Conservation (phyloP, 2,329 filamentous ascomycete genomes). For the Cercospora nicotianae region DNA sequence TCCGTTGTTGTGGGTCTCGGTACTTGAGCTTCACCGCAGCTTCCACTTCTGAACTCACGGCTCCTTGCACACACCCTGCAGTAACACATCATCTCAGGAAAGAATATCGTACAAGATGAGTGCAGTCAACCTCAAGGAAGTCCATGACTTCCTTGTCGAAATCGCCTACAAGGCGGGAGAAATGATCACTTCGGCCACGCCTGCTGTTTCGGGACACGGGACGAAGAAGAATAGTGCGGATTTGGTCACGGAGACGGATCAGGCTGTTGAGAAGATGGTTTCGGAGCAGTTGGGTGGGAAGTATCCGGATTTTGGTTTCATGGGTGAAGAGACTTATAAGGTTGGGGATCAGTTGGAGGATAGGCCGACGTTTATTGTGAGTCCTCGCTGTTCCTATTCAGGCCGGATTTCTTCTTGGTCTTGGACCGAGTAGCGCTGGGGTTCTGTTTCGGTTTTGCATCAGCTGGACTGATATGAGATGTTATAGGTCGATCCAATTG, state of each 20-base stretch:
- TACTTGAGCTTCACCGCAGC: background rate
- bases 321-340: slow-evolving; percentile 75
- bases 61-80: background rate
- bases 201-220: slow-evolving; percentile 44
- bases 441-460: no score
- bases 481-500: slow-evolving; percentile 64
- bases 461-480: no score
- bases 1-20: slow-evolving; percentile 2
- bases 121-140: slow-evolving; percentile 45
- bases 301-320: slow-evolving; percentile 61
- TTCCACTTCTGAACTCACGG: background rate
- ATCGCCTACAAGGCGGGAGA: slow-evolving; percentile 49
- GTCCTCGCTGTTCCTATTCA: background rate
- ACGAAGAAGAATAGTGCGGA: slow-evolving; percentile 58
- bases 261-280: slow-evolving; percentile 60
- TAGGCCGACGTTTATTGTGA: slow-evolving; percentile 72
- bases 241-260: slow-evolving; percentile 64
- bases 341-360: slow-evolving; percentile 63
- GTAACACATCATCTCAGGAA: no score
- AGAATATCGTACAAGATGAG: no score
- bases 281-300: slow-evolving; percentile 51
- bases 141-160: slow-evolving; percentile 51
- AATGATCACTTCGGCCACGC: slow-evolving; percentile 49
- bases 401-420: no score
- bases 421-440: no score